Percentiles rank a stretch among this genome's conserved stretches.
Evolutionary conservation across 192 early-diverging fungal species (phyloP).

Genomic region (Entrophospora sp.): DNA sequence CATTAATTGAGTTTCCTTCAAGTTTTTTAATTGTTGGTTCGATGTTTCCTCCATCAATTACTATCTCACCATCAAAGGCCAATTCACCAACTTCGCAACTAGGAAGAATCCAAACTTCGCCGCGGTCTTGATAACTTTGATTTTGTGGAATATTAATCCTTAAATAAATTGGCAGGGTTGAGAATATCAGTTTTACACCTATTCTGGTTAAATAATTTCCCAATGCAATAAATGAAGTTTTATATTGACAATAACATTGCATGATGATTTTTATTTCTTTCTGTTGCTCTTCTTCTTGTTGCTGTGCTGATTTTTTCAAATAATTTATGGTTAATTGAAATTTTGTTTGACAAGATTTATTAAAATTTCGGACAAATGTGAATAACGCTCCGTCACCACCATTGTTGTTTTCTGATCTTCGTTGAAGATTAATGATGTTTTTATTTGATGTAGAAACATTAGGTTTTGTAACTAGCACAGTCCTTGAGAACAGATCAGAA

Average conservation of each 20-base stretch:
- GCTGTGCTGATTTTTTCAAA: too few species aligned
- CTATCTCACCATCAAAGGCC: constrained; percentile 46
- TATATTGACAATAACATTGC: constrained; percentile 42
- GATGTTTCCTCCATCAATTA: constrained; percentile 25
- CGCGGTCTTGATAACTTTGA: constrained; percentile 9
- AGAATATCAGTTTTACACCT: constrained; percentile 44
- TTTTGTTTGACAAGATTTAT: constrained; percentile 23
- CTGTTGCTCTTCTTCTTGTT: neutral
- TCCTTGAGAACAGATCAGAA: constrained; percentile 39
- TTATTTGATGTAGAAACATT: constrained; percentile 27
- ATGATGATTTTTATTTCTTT: constrained; percentile 21
- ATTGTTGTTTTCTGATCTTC: constrained; percentile 19
- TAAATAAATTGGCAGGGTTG: constrained; percentile 49
- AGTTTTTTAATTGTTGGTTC: neutral
- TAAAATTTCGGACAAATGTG: constrained; percentile 65
- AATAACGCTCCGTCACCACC: constrained; percentile 28
- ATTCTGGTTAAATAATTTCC: constrained; percentile 46
- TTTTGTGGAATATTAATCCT: constrained; percentile 22
- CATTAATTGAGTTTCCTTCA: neutral
- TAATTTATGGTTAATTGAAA: constrained; percentile 32
- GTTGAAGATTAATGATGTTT: constrained; percentile 40
- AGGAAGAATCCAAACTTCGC: constrained; percentile 60
- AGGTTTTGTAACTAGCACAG: constrained; percentile 31
- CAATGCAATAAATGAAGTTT: constrained; percentile 53
- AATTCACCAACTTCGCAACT: constrained; percentile 46